phyloP scores from a whole-genome alignment of 305 asterid species.

The Fraxinus ornus region DNA sequence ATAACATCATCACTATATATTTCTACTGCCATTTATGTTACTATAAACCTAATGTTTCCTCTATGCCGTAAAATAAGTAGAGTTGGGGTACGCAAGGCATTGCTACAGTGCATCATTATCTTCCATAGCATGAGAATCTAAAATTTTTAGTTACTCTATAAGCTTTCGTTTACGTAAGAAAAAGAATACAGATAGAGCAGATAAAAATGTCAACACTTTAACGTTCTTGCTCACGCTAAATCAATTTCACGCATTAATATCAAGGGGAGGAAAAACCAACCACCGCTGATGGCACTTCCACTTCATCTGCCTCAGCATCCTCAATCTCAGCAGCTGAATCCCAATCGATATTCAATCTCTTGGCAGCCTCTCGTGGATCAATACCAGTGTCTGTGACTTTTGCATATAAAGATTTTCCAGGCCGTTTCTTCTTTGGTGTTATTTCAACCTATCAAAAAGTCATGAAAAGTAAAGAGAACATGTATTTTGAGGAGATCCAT shows the following conservation, averaged over 20 bases:
- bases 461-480: neutral
- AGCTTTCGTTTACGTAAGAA: neutral
- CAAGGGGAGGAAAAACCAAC: conserved; percentile 38
- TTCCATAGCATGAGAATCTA: neutral
- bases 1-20: neutral
- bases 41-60: neutral
- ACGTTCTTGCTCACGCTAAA: neutral
- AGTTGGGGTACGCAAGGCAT: neutral
- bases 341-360: conserved; percentile 85
- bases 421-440: conserved; percentile 42
- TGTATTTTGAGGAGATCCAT: neutral
- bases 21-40: neutral
- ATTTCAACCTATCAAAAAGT: conserved; percentile 51
- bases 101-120: neutral
- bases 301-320: conserved; percentile 54
- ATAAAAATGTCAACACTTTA: neutral
- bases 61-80: neutral
- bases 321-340: conserved; percentile 90
- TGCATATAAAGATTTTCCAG: conserved; percentile 70
- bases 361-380: conserved; percentile 78
- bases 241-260: neutral
- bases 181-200: neutral
- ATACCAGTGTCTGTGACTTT: conserved; percentile 83
- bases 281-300: conserved; percentile 73
- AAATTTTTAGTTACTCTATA: neutral